Percentiles rank a stretch among this genome's conserved stretches.
Conservation (phyloP, 1,284 basidiomycete species). For the Thelephora terrestris region DNA sequence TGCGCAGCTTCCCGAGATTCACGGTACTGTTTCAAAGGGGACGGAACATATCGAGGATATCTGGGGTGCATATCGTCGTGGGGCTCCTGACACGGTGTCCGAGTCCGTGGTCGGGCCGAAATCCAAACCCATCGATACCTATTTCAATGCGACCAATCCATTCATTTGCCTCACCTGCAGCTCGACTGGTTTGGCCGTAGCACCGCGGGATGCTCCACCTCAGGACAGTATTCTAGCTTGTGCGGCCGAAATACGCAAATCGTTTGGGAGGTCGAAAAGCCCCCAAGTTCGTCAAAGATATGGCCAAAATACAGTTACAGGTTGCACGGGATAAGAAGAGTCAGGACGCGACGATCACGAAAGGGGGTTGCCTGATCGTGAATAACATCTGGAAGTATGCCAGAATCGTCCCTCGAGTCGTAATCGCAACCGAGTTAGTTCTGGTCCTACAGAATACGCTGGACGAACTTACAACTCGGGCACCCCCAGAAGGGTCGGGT, state of each 20-base stretch:
- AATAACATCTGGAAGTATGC: slow-evolving; percentile 14
- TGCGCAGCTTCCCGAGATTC: slow-evolving; percentile 4
- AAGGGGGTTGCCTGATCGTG: slow-evolving; percentile 8
- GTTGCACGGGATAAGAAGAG: slow-evolving; percentile 4
- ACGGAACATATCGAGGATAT: not conserved
- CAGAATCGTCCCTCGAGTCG: too few relatives aligned
- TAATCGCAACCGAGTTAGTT: too few relatives aligned
- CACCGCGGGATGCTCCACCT: not conserved
- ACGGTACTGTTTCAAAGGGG: not conserved
- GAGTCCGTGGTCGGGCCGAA: slow-evolving; percentile 7
- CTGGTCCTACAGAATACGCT: slow-evolving; percentile 12
- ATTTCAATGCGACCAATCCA: slow-evolving; percentile 6
- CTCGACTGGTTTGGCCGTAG: not conserved
- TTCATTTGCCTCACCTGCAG: not conserved
- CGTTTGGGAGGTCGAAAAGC: too few relatives aligned
- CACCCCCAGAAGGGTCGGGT: slow-evolving; percentile 9
- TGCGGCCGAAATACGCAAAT: too few relatives aligned
- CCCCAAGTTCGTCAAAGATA: not conserved
- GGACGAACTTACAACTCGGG: slow-evolving; percentile 12
- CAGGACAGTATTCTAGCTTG: too few relatives aligned
- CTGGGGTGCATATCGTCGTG: slow-evolving; percentile 9
- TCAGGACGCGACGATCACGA: slow-evolving; percentile 7
- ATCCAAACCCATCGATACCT: slow-evolving; percentile 5
- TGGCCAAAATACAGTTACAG: not conserved
- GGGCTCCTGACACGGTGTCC: slow-evolving; percentile 9